Percentiles rank a stretch among this genome's conserved stretches.
Conservation (phyloP, 495 filamentous ascomycete genomes). For the Hypomontagnella monticulosa region DNA sequence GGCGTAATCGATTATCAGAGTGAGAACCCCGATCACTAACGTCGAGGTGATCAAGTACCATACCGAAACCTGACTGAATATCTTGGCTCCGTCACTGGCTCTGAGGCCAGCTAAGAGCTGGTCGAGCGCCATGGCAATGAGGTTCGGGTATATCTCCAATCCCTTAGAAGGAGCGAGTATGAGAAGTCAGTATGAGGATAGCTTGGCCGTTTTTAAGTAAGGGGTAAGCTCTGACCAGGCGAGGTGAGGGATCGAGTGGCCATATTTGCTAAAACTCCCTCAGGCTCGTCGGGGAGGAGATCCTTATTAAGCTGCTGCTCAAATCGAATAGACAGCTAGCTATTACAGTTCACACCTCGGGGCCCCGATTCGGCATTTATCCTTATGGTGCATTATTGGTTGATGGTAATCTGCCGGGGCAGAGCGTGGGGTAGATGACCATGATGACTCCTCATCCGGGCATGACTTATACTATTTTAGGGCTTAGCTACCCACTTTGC, state of each 20-base stretch:
- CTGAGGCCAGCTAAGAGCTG: constrained; percentile 27
- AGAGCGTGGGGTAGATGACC: constrained; percentile 43
- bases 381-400: constrained; percentile 34
- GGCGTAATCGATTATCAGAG: constrained; percentile 57
- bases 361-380: constrained; percentile 40
- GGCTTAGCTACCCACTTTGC: constrained; percentile 29
- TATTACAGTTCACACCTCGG: constrained; percentile 23
- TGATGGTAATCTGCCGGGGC: constrained; percentile 42
- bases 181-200: too few relatives aligned
- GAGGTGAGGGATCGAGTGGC: background rate
- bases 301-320: constrained; percentile 20
- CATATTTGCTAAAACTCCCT: background rate
- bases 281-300: constrained; percentile 12
- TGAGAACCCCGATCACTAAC: constrained; percentile 43
- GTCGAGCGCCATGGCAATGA: constrained; percentile 36
- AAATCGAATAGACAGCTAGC: constrained; percentile 15
- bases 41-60: constrained; percentile 36
- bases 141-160: background rate
- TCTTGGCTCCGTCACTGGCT: constrained; percentile 4
- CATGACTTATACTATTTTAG: constrained; percentile 34
- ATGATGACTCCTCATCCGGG: constrained; percentile 38
- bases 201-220: too few relatives aligned
- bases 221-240: too few relatives aligned
- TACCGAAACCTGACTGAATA: constrained; percentile 26
- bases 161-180: background rate